Evolutionary conservation across 768 basidiomycete genomes (phyloP).

Genomic region (Royoungia palumana): DNA sequence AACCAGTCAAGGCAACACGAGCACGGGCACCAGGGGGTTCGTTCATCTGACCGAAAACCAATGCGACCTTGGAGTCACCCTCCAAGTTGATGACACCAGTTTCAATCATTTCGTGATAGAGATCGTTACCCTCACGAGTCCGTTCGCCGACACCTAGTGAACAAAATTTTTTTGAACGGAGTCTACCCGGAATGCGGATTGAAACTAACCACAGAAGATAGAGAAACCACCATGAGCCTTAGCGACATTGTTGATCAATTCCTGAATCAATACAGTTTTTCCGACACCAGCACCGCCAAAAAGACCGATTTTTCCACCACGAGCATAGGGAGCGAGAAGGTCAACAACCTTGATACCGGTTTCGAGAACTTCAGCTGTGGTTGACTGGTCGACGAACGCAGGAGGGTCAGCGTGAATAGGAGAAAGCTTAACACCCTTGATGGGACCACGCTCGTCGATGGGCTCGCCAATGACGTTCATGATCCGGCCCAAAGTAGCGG

Average conservation of each 20-base stretch:
- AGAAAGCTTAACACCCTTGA: constrained; percentile 87
- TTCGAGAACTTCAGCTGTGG: constrained; percentile 97
- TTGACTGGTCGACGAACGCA: constrained; percentile 97
- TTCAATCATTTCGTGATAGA: constrained; percentile 99
- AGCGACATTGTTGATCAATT: constrained; percentile 99
- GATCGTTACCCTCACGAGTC: constrained; percentile 99
- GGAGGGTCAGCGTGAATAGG: constrained; percentile 99
- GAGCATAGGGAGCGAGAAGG: constrained; percentile 97
- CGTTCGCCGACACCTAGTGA: constrained; percentile 93
- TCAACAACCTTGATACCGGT: constrained; percentile 99
- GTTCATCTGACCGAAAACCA: constrained; percentile 99
- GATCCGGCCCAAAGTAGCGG: constrained; percentile 93
- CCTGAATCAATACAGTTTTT: constrained; percentile 99
- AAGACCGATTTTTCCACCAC: constrained; percentile 99
- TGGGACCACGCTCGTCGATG: constrained; percentile 99
- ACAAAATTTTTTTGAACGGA: constrained; percentile 9
- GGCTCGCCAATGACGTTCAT: constrained; percentile 99
- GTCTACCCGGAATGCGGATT: not conserved
- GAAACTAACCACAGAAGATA: constrained; percentile 84
- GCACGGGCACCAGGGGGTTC: constrained; percentile 99
- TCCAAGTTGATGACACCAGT: constrained; percentile 99
- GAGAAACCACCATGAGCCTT: constrained; percentile 99
- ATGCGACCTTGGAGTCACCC: constrained; percentile 99
- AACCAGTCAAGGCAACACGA: constrained; percentile 98
- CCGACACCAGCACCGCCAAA: constrained; percentile 99